A percentile compares a stretch with the other conserved stretches of the same genome.
These are phyloP conservation scores for Aspergillus bombycis DNA, from an alignment of 2,329 filamentous ascomycete genomes.

Conservation along the genomic window DNA sequence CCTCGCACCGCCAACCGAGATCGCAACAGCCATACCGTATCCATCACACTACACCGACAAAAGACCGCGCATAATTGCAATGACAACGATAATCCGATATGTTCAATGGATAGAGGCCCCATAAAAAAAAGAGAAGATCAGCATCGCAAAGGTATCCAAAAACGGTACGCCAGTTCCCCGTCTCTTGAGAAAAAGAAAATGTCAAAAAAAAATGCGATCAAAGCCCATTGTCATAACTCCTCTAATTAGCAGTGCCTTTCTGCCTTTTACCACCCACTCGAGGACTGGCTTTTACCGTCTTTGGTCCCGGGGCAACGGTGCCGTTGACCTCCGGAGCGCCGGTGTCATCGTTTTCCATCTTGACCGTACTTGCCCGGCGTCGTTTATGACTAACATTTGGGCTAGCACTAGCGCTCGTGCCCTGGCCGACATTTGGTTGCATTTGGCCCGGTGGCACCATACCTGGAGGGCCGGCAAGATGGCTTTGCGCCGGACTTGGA, in stretches of 20 bases:
- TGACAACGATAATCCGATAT: slow-evolving; percentile 26
- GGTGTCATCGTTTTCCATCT: slow-evolving; percentile 60
- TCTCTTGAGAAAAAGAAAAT: slow-evolving; percentile 26
- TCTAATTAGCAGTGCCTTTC: slow-evolving; percentile 44
- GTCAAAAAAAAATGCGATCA: slow-evolving; percentile 5
- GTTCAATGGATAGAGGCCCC: slow-evolving; percentile 22
- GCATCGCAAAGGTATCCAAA: slow-evolving; percentile 33
- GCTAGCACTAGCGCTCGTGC: slow-evolving; percentile 64
- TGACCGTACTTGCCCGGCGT: slow-evolving; percentile 62
- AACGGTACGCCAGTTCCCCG: slow-evolving; percentile 32
- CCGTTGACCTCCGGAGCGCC: slow-evolving; percentile 54
- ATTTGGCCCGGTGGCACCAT: slow-evolving; percentile 62
- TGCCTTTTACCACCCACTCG: slow-evolving; percentile 51
- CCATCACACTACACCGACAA: slow-evolving; percentile 17
- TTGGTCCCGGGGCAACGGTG: slow-evolving; percentile 34
- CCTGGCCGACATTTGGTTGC: slow-evolving; percentile 53
- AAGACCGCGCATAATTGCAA: slow-evolving; percentile 17
- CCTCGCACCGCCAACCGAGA: slow-evolving; percentile 8
- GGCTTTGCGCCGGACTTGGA: slow-evolving; percentile 50
- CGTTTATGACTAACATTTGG: slow-evolving; percentile 64
- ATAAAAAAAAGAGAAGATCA: slow-evolving; percentile 15
- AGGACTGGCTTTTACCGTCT: slow-evolving; percentile 53
- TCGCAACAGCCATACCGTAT: slow-evolving; percentile 5
- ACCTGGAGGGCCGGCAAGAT: slow-evolving; percentile 49
- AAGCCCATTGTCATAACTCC: slow-evolving; percentile 12